Evolutionary conservation across 2,329 filamentous ascomycete genomes (phyloP).

Genomic region (Exserohilum rostratum): DNA sequence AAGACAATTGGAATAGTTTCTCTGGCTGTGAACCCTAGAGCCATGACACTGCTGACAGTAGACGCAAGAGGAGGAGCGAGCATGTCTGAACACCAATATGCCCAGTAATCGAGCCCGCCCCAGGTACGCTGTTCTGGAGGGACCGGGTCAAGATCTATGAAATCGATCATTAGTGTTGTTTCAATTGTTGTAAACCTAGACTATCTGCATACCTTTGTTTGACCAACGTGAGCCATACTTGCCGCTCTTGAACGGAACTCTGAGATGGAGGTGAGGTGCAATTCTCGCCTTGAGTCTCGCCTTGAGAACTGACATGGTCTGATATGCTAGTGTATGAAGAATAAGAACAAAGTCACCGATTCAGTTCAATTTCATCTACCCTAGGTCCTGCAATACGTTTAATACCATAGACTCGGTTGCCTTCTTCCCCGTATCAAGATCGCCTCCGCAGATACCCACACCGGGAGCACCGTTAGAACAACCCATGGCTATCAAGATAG

Average conservation of each 20-base stretch:
- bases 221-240: constrained; percentile 55
- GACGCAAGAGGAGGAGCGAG: constrained; percentile 51
- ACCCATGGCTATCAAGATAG: constrained; percentile 19
- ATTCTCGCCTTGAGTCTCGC: constrained; percentile 48
- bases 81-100: constrained; percentile 59
- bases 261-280: constrained; percentile 47
- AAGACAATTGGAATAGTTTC: constrained; percentile 58
- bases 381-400: not conserved
- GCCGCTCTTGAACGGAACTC: constrained; percentile 49
- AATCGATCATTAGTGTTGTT: not conserved
- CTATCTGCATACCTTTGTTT: constrained; percentile 49
- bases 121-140: constrained; percentile 55
- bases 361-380: not conserved
- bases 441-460: not conserved
- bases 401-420: not conserved
- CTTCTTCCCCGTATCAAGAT: not conserved
- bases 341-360: not conserved
- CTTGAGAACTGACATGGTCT: constrained; percentile 44
- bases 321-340: not conserved
- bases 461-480: not conserved
- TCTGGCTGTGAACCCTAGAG: constrained; percentile 54
- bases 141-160: constrained; percentile 43
- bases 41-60: constrained; percentile 51
- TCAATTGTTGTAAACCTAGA: accelerated
- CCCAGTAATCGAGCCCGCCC: constrained; percentile 54